Evolutionary conservation across 2,329 filamentous ascomycete genomes (phyloP).

Genomic region (Aureobasidium sp.): DNA sequence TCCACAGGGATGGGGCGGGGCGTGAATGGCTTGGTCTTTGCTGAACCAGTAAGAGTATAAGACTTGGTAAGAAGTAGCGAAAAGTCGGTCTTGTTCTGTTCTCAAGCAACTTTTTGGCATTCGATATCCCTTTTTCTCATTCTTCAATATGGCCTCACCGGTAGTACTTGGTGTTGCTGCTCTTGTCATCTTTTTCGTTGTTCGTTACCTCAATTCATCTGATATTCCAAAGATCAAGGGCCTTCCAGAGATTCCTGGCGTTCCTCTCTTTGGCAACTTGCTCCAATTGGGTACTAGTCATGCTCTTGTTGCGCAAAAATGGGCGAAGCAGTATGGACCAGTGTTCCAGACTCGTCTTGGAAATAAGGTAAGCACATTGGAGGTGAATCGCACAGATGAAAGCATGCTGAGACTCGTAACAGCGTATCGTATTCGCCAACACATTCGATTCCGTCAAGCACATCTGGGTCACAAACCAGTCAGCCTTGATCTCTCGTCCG

Average conservation of each 20-base stretch:
- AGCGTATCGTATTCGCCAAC: slow-evolving; percentile 71
- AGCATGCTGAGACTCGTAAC: not conserved
- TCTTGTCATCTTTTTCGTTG: slow-evolving; percentile 33
- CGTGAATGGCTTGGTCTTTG: not conserved
- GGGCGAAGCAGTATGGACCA: slow-evolving; percentile 43
- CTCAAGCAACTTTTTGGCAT: not conserved
- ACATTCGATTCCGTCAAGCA: slow-evolving; percentile 66
- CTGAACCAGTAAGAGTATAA: slow-evolving; percentile 8
- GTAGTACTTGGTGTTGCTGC: slow-evolving; percentile 35
- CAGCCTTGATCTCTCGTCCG: slow-evolving; percentile 68
- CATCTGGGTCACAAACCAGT: slow-evolving; percentile 74
- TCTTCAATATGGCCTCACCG: slow-evolving; percentile 27
- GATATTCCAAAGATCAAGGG: slow-evolving; percentile 44
- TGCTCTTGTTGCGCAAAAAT: slow-evolving; percentile 39
- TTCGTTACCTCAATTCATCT: slow-evolving; percentile 39
- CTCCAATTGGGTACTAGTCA: slow-evolving; percentile 41
- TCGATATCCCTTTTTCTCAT: not conserved
- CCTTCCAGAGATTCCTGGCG: slow-evolving; percentile 41
- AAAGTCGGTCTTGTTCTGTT: not conserved
- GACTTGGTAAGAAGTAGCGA: slow-evolving; percentile 8
- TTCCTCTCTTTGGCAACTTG: slow-evolving; percentile 42
- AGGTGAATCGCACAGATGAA: not conserved
- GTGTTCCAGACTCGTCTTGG: slow-evolving; percentile 53
- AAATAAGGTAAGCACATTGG: slow-evolving; percentile 47
- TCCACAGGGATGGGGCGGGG: not conserved